Percentiles rank a stretch among this genome's conserved stretches.
These are phyloP conservation scores for Rhypophila decipiens DNA, from an alignment of 495 filamentous ascomycete genomes.

Conservation along the genomic window DNA sequence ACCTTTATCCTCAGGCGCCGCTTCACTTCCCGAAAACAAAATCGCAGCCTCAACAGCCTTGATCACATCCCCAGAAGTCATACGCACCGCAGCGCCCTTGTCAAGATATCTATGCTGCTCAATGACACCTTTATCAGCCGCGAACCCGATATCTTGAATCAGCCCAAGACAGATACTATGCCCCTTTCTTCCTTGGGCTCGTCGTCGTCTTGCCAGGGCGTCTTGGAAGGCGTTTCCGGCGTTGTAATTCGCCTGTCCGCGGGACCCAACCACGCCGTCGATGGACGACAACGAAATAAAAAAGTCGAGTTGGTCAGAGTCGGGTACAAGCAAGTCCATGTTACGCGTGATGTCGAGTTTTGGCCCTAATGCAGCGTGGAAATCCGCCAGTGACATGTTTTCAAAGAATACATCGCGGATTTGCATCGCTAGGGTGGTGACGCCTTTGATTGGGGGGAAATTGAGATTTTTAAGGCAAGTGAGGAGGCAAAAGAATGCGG, in stretches of 20 bases:
- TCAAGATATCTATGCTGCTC: too few relatives aligned
- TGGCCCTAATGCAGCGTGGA: conserved; percentile 41
- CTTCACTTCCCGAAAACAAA: too few relatives aligned
- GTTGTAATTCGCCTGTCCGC: conserved; percentile 48
- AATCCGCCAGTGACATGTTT: conserved; percentile 28
- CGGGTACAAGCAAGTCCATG: conserved; percentile 10
- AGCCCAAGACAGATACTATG: conserved; percentile 42
- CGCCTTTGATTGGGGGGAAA: conserved; percentile 47
- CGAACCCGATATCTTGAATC: conserved; percentile 29
- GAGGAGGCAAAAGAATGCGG: background rate
- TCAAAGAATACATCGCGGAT: conserved; percentile 42
- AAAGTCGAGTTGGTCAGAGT: conserved; percentile 54
- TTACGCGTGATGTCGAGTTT: conserved; percentile 39
- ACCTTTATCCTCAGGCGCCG: too few relatives aligned
- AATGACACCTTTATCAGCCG: too few relatives aligned
- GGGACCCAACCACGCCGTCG: conserved; percentile 32
- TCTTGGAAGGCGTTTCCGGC: conserved; percentile 54
- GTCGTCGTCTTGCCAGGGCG: conserved; percentile 34
- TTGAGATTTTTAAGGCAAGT: conserved; percentile 23
- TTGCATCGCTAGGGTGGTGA: conserved; percentile 41
- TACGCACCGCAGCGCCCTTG: too few relatives aligned
- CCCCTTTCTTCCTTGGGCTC: conserved; percentile 28
- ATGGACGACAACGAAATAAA: conserved; percentile 54
- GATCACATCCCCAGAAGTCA: too few relatives aligned
- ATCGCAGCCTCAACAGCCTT: too few relatives aligned